Conservation (phyloP, 1,284 basidiomycete species). For the Stygiomarasmius scandens region DNA sequence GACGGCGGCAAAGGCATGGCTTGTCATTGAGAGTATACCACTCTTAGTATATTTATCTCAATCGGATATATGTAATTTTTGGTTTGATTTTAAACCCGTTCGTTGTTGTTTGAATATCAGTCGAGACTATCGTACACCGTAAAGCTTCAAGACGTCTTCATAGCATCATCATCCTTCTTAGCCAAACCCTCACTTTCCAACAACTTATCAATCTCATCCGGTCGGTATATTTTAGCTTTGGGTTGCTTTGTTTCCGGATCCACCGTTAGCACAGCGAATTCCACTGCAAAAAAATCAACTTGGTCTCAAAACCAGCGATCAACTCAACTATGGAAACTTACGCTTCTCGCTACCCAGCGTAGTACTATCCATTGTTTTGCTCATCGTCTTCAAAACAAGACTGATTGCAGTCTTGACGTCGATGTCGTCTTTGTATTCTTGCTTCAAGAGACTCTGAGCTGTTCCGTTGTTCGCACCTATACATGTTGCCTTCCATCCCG, state of each 20-base stretch:
- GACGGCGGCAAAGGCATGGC: slow-evolving; percentile 61
- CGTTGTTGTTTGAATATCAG: neutral
- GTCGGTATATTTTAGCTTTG: slow-evolving; percentile 90
- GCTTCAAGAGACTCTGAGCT: slow-evolving; percentile 91
- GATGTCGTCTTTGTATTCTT: slow-evolving; percentile 98
- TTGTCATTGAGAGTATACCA: slow-evolving; percentile 40
- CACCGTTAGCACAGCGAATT: slow-evolving; percentile 92
- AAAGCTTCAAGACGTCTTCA: slow-evolving; percentile 44
- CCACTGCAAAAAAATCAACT: slow-evolving; percentile 61
- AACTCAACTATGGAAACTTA: slow-evolving; percentile 44
- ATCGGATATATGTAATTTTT: too few species aligned
- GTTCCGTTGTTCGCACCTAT: slow-evolving; percentile 97
- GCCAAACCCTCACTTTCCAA: slow-evolving; percentile 84
- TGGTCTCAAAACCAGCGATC: slow-evolving; percentile 5
- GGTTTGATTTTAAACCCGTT: neutral
- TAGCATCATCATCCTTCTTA: slow-evolving; percentile 85
- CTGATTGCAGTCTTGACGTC: slow-evolving; percentile 89
- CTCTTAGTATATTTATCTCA: too few species aligned
- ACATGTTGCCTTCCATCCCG: slow-evolving; percentile 98
- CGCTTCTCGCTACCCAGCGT: slow-evolving; percentile 94
- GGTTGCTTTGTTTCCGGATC: slow-evolving; percentile 80
- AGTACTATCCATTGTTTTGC: slow-evolving; percentile 99
- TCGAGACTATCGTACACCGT: neutral
- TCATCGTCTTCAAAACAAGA: slow-evolving; percentile 92
- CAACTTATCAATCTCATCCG: slow-evolving; percentile 88